Conservation (phyloP, 805 yeast species). For the Suhomyces vadensis region DNA sequence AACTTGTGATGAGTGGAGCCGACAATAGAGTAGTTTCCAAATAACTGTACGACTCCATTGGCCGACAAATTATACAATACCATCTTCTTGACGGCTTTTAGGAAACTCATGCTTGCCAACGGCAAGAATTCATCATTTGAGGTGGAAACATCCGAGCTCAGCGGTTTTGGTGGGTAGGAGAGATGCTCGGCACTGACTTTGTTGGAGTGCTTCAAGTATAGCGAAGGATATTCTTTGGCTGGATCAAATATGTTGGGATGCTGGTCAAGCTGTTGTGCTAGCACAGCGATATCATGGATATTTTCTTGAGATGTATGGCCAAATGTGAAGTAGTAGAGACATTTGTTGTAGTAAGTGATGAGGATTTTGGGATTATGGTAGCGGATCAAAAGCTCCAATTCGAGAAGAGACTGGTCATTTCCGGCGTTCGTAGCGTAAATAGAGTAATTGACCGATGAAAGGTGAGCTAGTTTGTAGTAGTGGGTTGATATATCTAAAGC, state of each 20-base stretch:
- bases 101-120: constrained; percentile 36
- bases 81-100: constrained; percentile 43
- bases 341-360: constrained; percentile 43
- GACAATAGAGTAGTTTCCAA: constrained; percentile 41
- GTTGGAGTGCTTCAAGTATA: constrained; percentile 24
- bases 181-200: constrained; percentile 26
- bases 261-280: constrained; percentile 4
- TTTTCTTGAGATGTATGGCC: constrained; percentile 19
- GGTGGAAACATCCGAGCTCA: background rate
- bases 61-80: constrained; percentile 34
- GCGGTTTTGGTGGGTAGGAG: constrained; percentile 31
- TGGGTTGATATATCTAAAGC: constrained; percentile 37
- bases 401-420: constrained; percentile 41
- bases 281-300: constrained; percentile 1
- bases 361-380: constrained; percentile 38
- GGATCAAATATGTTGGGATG: constrained; percentile 13
- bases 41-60: constrained; percentile 25
- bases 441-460: constrained; percentile 29
- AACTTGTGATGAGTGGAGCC: constrained; percentile 10
- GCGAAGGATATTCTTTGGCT: constrained; percentile 23
- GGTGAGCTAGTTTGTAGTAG: constrained; percentile 42
- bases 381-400: constrained; percentile 40
- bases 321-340: constrained; percentile 36
- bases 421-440: constrained; percentile 29
- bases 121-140: constrained; percentile 28